Conservation (phyloP, 805 yeast genomes). For the Kodamaea sagamina region DNA sequence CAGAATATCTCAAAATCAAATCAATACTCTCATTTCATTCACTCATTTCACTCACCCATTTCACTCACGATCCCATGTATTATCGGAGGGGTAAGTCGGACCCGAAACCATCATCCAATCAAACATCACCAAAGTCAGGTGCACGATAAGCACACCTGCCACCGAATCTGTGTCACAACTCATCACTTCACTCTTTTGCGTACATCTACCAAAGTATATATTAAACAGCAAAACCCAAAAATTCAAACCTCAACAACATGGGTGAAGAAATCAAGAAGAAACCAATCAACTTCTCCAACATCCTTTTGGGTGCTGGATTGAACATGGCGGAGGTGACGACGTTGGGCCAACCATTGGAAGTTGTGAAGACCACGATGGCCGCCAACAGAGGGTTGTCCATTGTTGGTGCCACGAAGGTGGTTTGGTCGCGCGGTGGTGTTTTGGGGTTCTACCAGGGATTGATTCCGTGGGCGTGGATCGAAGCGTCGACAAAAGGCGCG, state of each 20-base stretch:
- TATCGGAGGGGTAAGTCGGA: too few species aligned
- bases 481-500: conserved; percentile 98
- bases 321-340: conserved; percentile 92
- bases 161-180: too few species aligned
- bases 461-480: conserved; percentile 99
- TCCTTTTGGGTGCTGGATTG: conserved; percentile 90
- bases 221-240: neutral
- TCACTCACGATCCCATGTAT: neutral
- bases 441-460: conserved; percentile 95
- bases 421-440: conserved; percentile 93
- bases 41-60: too few species aligned
- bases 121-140: neutral
- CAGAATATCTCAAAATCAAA: too few species aligned
- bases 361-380: conserved; percentile 96
- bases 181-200: too few species aligned
- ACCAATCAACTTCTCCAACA: conserved; percentile 85
- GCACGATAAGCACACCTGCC: neutral
- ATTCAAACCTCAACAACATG: conserved; percentile 2
- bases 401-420: conserved; percentile 65
- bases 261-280: conserved; percentile 61
- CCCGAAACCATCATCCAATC: neutral
- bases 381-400: conserved; percentile 81
- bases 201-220: neutral
- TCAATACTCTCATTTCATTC: too few species aligned
- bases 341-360: conserved; percentile 96